phyloP scores from a whole-genome alignment of 768 basidiomycete species.

The Serendipita sp. region DNA sequence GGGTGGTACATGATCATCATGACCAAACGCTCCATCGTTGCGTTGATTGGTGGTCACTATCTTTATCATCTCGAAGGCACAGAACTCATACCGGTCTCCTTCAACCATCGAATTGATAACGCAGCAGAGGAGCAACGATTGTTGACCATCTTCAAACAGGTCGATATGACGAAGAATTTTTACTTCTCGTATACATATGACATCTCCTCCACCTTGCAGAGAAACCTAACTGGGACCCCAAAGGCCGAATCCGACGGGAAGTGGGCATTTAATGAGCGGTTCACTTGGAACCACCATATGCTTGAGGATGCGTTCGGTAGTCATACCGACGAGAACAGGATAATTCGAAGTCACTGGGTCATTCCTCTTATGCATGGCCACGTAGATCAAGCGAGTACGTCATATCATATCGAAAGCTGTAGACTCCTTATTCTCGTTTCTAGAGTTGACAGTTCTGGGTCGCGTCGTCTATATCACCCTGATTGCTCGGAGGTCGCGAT shows the following conservation, averaged over 20 bases:
- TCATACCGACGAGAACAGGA: neutral
- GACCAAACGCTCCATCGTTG: slow-evolving; percentile 80
- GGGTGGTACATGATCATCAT: slow-evolving; percentile 94
- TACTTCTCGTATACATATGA: slow-evolving; percentile 99
- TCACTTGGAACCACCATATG: slow-evolving; percentile 91
- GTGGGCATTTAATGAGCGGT: slow-evolving; percentile 72
- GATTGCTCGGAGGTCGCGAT: slow-evolving; percentile 87
- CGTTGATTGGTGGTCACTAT: slow-evolving; percentile 88
- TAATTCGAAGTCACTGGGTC: slow-evolving; percentile 59
- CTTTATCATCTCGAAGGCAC: slow-evolving; percentile 92
- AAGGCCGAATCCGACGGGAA: slow-evolving; percentile 17
- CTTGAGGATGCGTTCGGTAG: slow-evolving; percentile 26
- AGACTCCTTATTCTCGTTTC: neutral
- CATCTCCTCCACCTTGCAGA: slow-evolving; percentile 87
- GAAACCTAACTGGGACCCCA: slow-evolving; percentile 57
- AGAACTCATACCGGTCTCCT: slow-evolving; percentile 61
- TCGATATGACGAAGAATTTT: slow-evolving; percentile 98
- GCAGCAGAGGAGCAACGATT: slow-evolving; percentile 75
- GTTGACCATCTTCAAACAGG: slow-evolving; percentile 85
- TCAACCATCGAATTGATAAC: slow-evolving; percentile 72
- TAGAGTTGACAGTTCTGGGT: slow-evolving; percentile 82
- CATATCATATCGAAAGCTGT: neutral
- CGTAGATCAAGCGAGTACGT: slow-evolving; percentile 94
- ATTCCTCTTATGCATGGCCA: slow-evolving; percentile 88
- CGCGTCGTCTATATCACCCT: slow-evolving; percentile 84